These are phyloP conservation scores for Penicillium robsamsonii DNA, from an alignment of 495 filamentous ascomycete species.

Conservation along the genomic window DNA sequence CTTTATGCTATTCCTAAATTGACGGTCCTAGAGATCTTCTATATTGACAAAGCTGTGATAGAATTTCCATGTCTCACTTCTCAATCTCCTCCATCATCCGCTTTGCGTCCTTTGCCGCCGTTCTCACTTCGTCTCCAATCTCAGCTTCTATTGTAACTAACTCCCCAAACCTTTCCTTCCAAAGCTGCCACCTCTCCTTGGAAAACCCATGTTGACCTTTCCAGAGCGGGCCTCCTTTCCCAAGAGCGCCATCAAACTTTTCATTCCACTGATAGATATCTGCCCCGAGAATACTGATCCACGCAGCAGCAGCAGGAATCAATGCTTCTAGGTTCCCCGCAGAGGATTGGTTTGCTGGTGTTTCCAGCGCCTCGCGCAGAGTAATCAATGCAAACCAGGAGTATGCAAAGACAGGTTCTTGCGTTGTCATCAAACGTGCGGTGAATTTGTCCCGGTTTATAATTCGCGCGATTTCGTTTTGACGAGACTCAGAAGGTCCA, in stretches of 20 bases:
- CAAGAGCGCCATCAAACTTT: neutral
- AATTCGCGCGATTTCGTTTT: neutral
- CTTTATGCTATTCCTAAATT: neutral
- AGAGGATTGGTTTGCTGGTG: neutral
- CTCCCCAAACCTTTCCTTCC: conserved; percentile 17
- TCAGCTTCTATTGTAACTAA: neutral
- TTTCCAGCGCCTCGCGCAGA: neutral
- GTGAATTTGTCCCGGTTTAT: conserved; percentile 3
- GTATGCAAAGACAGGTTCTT: conserved; percentile 1
- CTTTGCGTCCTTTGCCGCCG: neutral
- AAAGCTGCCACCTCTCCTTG: conserved; percentile 18
- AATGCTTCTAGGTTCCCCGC: neutral
- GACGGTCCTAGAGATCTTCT: neutral
- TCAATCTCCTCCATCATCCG: conserved; percentile 3
- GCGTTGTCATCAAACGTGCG: conserved; percentile 1
- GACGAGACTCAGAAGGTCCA: conserved; percentile 1
- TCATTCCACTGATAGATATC: conserved; percentile 4
- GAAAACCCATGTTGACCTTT: conserved; percentile 18
- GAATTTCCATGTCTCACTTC: neutral
- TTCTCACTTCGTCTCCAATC: neutral
- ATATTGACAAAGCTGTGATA: neutral
- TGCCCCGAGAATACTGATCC: neutral
- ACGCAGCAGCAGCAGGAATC: conserved; percentile 2
- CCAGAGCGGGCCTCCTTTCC: conserved; percentile 17
- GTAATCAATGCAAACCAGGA: conserved; percentile 6